phyloP scores from a whole-genome alignment of 495 filamentous ascomycete species.

The Tuber aestivum region DNA sequence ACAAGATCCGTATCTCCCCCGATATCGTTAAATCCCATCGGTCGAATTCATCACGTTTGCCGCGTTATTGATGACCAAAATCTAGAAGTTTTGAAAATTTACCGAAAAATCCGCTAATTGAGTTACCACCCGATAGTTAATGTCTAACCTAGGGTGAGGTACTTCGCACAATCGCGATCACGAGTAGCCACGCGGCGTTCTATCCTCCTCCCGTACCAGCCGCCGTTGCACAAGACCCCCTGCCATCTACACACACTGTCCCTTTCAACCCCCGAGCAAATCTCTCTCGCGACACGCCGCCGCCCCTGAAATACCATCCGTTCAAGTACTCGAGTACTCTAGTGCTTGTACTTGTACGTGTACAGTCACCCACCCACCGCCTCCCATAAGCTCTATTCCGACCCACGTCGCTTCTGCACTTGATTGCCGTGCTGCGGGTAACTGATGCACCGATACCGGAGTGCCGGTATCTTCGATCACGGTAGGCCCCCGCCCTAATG shows the following conservation, averaged over 20 bases:
- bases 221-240: neutral
- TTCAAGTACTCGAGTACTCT: too few relatives aligned
- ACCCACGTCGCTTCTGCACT: neutral
- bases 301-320: neutral
- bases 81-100: neutral
- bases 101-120: too few relatives aligned
- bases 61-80: neutral
- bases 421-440: neutral
- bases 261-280: neutral
- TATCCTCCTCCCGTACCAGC: neutral
- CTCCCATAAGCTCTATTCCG: neutral
- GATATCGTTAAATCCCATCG: neutral
- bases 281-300: too few relatives aligned
- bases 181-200: neutral
- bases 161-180: too few relatives aligned
- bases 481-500: neutral
- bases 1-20: neutral
- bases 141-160: too few relatives aligned
- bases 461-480: neutral
- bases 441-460: neutral
- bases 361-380: neutral
- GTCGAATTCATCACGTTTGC: neutral
- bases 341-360: too few relatives aligned
- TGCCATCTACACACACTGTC: neutral
- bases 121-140: too few relatives aligned